Evolutionary conservation across 2,329 filamentous ascomycete genomes (phyloP), one percentile per base, ranked within the genome.

Genomic region (Venturia asperata): DNA sequence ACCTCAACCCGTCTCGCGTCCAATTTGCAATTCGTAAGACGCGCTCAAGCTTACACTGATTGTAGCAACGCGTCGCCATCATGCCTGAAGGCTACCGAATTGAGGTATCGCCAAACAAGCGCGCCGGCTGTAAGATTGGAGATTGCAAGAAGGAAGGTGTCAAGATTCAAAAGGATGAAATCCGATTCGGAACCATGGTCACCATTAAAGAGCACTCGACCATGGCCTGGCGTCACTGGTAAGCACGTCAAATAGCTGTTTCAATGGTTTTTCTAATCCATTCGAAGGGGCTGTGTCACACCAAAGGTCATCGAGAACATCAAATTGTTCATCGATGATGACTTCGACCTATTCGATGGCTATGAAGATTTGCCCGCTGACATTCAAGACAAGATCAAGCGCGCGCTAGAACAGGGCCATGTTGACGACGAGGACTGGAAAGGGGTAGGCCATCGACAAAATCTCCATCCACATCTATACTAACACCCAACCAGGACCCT

Each of bases 151-250:
- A 88, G 2, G 78, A 77, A 1, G 79, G 73, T 1, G 73, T 82
- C 71, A 96, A 96, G 77, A 91, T 96, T 72, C 69, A 72, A 34
- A 96, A 96, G 78, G 91, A 88, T 65, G 85, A 91, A 69, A 78
- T 96, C 2, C 88, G 93, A 65, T 84, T 92, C 64, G 93, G 90
- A 52, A 83, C 82, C 27, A 90, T 87, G 81, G 83, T 96, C 68
- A 83, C 83, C 10, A 83, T 88, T 69, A 63, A 78, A 0, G 78
- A 80, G 1, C 82, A 87, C 71, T 84, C 84, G 52, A 82, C 82
- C 71, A 96, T 86, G 85, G 76, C 79, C 66, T 97, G 89, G 87
- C 89, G 88, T 73, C 93, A 97, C 75, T 97, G 93, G 93, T 95
- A 81, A 65, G 55, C 58, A 37, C 56, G 49, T 27, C 27, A 64